These are phyloP conservation scores for Blastocystis sp. DNA, from an alignment of 352 stramenopile species.

Conservation along the genomic window DNA sequence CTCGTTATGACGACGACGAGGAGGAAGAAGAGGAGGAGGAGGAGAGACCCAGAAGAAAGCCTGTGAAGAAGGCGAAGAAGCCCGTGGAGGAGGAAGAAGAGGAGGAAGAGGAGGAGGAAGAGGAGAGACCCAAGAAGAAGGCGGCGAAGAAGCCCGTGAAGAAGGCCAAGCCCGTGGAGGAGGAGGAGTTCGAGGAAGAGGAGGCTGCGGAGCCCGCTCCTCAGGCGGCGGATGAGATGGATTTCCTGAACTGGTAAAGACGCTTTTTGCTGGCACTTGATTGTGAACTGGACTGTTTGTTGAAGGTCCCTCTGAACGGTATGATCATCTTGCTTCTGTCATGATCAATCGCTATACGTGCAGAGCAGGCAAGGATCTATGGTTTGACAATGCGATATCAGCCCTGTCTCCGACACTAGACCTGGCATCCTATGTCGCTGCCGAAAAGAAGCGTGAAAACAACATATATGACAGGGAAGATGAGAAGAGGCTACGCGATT, in stretches of 20 bases:
- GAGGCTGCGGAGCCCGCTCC: not conserved
- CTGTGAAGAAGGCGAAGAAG: constrained; percentile 66
- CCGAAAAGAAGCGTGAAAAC: constrained; percentile 12
- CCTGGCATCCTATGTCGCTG: constrained; percentile 22
- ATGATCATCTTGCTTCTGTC: not conserved
- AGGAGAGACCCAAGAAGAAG: no score
- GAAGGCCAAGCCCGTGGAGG: not conserved
- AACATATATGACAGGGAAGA: constrained; percentile 17
- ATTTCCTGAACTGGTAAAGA: constrained; percentile 64
- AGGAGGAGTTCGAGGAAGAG: not conserved
- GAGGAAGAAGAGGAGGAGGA: constrained; percentile 23
- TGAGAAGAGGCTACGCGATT: not conserved
- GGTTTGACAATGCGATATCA: not conserved
- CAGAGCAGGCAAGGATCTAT: not conserved
- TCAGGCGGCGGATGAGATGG: not conserved
- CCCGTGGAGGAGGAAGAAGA: constrained; percentile 50
- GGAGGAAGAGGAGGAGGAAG: not conserved
- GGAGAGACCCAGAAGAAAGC: no score
- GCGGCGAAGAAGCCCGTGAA: constrained; percentile 14
- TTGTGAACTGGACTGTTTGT: no score
- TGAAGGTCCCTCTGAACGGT: not conserved
- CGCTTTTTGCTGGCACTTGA: not conserved
- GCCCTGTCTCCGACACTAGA: constrained; percentile 44
- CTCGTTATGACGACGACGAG: constrained; percentile 35
- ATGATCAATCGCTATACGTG: constrained; percentile 8